phyloP scores from a whole-genome alignment of 768 basidiomycete genomes.

The Russula earlei region DNA sequence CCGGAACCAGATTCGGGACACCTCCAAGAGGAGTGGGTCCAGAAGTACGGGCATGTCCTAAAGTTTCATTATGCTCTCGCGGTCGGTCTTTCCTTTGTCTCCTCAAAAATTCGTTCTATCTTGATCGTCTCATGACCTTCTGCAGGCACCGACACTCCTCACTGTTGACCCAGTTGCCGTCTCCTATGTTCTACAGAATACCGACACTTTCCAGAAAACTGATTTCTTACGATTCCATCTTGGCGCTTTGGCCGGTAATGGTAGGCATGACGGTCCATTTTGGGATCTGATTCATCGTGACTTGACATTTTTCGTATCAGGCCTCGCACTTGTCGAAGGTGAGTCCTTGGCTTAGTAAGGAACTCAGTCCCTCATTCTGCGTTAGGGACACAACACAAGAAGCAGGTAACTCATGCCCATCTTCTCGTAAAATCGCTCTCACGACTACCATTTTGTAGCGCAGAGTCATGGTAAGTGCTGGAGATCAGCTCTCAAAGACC shows the following conservation, averaged over 20 bases:
- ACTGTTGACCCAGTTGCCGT: slow-evolving; percentile 30
- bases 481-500: neutral
- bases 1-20: neutral
- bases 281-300: neutral
- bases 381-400: slow-evolving; percentile 10
- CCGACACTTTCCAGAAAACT: slow-evolving; percentile 29
- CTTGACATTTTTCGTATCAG: neutral
- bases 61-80: neutral
- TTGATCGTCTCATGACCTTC: neutral
- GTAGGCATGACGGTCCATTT: neutral
- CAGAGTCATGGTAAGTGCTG: neutral
- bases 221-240: slow-evolving; percentile 13
- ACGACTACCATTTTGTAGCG: neutral
- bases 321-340: slow-evolving; percentile 17
- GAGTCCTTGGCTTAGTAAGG: neutral
- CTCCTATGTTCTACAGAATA: slow-evolving; percentile 27
- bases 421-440: no score
- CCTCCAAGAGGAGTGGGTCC: slow-evolving; percentile 16
- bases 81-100: slow-evolving; percentile 3
- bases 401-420: neutral
- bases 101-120: no score
- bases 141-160: slow-evolving; percentile 22
- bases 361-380: neutral
- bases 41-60: slow-evolving; percentile 10
- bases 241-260: slow-evolving; percentile 11